Evolutionary conservation across 768 basidiomycete genomes (phyloP).

Genomic region (Tephrocybe sp.): DNA sequence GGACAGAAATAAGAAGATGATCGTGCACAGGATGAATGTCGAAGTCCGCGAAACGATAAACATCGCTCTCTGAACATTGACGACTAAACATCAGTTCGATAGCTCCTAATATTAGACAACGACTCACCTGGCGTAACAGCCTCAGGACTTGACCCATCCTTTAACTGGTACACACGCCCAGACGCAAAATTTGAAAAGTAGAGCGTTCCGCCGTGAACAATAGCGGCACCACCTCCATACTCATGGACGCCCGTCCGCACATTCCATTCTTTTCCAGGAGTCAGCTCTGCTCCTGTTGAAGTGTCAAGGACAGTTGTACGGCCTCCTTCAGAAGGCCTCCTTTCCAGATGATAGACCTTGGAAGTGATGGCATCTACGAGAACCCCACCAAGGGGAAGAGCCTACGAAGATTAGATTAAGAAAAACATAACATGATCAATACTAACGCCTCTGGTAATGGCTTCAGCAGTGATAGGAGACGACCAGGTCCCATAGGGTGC

Average conservation of each 20-base stretch:
- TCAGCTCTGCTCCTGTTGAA: slow-evolving; percentile 43
- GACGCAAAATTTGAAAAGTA: slow-evolving; percentile 55
- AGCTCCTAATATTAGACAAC: background rate
- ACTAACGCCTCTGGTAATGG: slow-evolving; percentile 41
- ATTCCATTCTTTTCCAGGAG: slow-evolving; percentile 50
- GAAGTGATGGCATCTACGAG: slow-evolving; percentile 50
- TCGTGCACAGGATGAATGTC: slow-evolving; percentile 50
- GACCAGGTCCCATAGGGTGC: slow-evolving; percentile 66
- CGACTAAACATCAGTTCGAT: background rate
- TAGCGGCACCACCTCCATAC: slow-evolving; percentile 60
- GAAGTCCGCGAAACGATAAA: slow-evolving; percentile 64
- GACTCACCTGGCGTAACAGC: slow-evolving; percentile 63
- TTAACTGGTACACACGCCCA: slow-evolving; percentile 44
- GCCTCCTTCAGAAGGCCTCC: slow-evolving; percentile 48
- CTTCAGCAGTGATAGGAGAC: slow-evolving; percentile 52
- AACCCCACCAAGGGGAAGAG: slow-evolving; percentile 37
- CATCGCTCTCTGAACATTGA: slow-evolving; percentile 34
- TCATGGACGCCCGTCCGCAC: slow-evolving; percentile 60
- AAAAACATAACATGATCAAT: slow-evolving; percentile 1
- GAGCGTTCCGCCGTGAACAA: slow-evolving; percentile 38
- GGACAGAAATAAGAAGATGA: slow-evolving; percentile 55
- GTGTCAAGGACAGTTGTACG: slow-evolving; percentile 59
- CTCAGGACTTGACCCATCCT: slow-evolving; percentile 31
- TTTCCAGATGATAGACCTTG: slow-evolving; percentile 55
- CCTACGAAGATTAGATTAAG: slow-evolving; percentile 24